Percentiles rank a stretch among this genome's conserved stretches.
Evolutionary conservation across 805 yeast species (phyloP).

Genomic region (Tetrapisispora arboricola): DNA sequence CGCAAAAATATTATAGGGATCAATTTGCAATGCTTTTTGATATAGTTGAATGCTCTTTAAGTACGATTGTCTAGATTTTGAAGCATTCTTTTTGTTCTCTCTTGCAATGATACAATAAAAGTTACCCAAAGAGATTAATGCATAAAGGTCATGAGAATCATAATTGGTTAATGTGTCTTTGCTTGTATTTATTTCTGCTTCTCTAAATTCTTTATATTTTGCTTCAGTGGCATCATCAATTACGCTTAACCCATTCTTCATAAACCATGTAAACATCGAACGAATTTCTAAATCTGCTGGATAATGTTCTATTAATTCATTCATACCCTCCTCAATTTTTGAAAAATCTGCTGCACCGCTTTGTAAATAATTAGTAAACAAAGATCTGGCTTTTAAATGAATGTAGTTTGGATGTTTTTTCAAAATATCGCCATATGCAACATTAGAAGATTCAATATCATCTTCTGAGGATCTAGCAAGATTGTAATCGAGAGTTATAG

Average conservation of each 20-base stretch:
- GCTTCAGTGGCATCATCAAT: slow-evolving; percentile 13
- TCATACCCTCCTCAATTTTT: slow-evolving; percentile 3
- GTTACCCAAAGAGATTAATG: slow-evolving; percentile 83
- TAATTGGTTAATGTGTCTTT: slow-evolving; percentile 73
- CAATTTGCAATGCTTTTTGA: slow-evolving; percentile 77
- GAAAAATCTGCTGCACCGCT: slow-evolving; percentile 28
- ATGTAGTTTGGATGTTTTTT: slow-evolving; percentile 56
- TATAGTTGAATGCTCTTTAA: slow-evolving; percentile 86
- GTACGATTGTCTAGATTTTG: slow-evolving; percentile 57
- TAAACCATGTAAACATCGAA: slow-evolving; percentile 86
- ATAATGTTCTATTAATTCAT: slow-evolving; percentile 40
- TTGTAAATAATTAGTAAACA: slow-evolving; percentile 45
- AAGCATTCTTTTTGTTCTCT: slow-evolving; percentile 43
- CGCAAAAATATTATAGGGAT: slow-evolving; percentile 81
- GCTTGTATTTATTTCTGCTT: slow-evolving; percentile 66
- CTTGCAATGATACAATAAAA: slow-evolving; percentile 75
- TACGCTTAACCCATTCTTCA: slow-evolving; percentile 31
- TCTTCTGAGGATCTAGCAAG: slow-evolving; percentile 65
- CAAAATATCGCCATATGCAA: slow-evolving; percentile 46
- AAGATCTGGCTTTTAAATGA: slow-evolving; percentile 62
- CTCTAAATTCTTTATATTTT: slow-evolving; percentile 35
- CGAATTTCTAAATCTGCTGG: slow-evolving; percentile 70
- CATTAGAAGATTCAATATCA: slow-evolving; percentile 20
- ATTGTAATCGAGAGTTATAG: slow-evolving; percentile 53
- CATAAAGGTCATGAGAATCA: slow-evolving; percentile 83